These are phyloP conservation scores for Sporothrix phasma DNA, from an alignment of 2,329 filamentous ascomycete species.

Conservation along the genomic window DNA sequence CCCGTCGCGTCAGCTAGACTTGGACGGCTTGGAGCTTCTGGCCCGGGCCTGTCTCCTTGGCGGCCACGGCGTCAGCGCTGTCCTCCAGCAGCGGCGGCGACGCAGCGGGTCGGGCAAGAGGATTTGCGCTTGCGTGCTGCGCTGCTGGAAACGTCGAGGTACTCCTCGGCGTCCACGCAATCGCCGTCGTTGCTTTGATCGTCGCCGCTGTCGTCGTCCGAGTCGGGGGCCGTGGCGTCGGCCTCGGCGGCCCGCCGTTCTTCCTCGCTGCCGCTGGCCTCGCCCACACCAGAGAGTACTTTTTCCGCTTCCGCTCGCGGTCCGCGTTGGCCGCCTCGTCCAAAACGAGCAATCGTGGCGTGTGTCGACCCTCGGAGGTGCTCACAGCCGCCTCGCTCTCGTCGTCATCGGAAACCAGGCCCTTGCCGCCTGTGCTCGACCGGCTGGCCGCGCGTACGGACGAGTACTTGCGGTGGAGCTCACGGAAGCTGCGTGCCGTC, in stretches of 20 bases:
- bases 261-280: conserved; percentile 11
- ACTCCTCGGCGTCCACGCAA: conserved; percentile 22
- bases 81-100: conserved; percentile 19
- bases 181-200: conserved; percentile 20
- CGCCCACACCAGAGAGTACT: conserved; percentile 12
- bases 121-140: conserved; percentile 28
- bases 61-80: background rate
- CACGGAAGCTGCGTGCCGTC: conserved; percentile 55
- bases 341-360: conserved; percentile 42
- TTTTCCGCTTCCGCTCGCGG: conserved; percentile 21
- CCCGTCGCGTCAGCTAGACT: conserved; percentile 3
- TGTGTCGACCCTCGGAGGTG: conserved; percentile 48
- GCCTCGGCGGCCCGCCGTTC: conserved; percentile 16
- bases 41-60: background rate
- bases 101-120: conserved; percentile 34
- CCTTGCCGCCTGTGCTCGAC: conserved; percentile 19
- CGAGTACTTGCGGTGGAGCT: conserved; percentile 51
- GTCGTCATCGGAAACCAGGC: conserved; percentile 40
- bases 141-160: conserved; percentile 25
- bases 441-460: conserved; percentile 37
- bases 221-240: conserved; percentile 9
- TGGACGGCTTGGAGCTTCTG: conserved; percentile 8
- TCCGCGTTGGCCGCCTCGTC: conserved; percentile 26
- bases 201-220: conserved; percentile 24
- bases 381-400: conserved; percentile 52